Base-by-base conservation (phyloP, 78 protist genomes). In the Mantamonas sphyraenae region DNA sequence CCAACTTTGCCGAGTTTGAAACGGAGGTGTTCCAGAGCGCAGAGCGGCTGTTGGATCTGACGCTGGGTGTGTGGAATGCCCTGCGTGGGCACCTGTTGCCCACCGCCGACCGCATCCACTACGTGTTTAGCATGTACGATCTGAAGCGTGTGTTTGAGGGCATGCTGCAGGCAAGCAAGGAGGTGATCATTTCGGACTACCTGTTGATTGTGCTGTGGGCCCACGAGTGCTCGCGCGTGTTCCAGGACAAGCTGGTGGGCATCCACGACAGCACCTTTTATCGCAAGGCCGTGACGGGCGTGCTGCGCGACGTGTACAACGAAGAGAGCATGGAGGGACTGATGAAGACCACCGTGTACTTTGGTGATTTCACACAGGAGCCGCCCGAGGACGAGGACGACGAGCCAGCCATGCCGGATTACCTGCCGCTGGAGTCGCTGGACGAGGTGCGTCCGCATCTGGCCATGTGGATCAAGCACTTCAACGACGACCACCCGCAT, bases 91-190 rank as follows among this genome's bases (percentile, higher is more conserved):
- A 79, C 77, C 74, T 92, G 94, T 79, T 86, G 14, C 94, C 94
- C 12, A 89, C 94, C 31, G 93, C 92, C 1, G 57, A 72, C 33
- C 86, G 87, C 75, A 81, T 89, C 79, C 94, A 93, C 76, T 93
- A 93, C 79, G 34, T 75, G 42, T 89, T 93, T 89, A 93, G 87
- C 83, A 74, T 93, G 71, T 79, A 92, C 26, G 97, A 93, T 28
- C 73, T 93, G 14, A 35, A 38, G n/a, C 69, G 94, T n/a, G 58
- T 84, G 7, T 74, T 63, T 35, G 70, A 74, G 40, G 96, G 96
- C 33, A 24, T 91, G 31, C 22, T 82, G 39, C 28, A 0, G 14
- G 34, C 65, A n/a, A 55, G 50, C 1, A 37, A 47, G 28, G 66
- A 69, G 16, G 35, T 33, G 22, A 24, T 87, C 64, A 2, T 0